phyloP scores from a whole-genome alignment of 306 rosid genomes.

The Acacia confusa region DNA sequence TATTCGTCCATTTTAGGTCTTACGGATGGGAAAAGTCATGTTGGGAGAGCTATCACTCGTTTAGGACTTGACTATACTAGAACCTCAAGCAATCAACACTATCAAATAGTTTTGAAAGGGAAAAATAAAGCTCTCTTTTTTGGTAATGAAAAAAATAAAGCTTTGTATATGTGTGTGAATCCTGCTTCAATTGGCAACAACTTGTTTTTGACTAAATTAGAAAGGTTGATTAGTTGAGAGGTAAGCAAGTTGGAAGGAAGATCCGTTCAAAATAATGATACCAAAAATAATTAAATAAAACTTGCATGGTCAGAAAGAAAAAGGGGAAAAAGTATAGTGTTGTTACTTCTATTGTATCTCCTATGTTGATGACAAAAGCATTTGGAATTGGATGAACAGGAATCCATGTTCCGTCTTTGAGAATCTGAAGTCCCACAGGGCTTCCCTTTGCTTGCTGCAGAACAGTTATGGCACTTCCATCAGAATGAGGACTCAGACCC shows the following conservation, averaged over 20 bases:
- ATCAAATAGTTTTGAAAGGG: no score
- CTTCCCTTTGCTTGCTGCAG: conserved; percentile 83
- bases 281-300: not conserved
- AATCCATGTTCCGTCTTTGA: conserved; percentile 66
- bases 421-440: conserved; percentile 87
- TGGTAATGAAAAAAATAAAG: no score
- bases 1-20: not conserved
- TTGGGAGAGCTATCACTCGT: not conserved
- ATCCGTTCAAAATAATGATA: not conserved
- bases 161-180: not conserved
- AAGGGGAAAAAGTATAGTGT: conserved; percentile 15
- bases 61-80: not conserved
- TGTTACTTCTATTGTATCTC: conserved; percentile 87
- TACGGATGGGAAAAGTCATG: not conserved
- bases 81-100: not conserved
- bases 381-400: conserved; percentile 78
- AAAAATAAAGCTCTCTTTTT: no score
- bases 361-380: conserved; percentile 91
- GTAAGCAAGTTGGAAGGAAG: not conserved
- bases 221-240: not conserved
- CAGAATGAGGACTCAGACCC: conserved; percentile 97
- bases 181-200: not conserved
- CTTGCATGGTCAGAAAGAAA: not conserved
- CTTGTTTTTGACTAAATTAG: not conserved
- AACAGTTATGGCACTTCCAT: conserved; percentile 96